Percentiles rank a stretch among this genome's conserved stretches.
Conservation (phyloP, 805 yeast species). For the Candida awuae region DNA sequence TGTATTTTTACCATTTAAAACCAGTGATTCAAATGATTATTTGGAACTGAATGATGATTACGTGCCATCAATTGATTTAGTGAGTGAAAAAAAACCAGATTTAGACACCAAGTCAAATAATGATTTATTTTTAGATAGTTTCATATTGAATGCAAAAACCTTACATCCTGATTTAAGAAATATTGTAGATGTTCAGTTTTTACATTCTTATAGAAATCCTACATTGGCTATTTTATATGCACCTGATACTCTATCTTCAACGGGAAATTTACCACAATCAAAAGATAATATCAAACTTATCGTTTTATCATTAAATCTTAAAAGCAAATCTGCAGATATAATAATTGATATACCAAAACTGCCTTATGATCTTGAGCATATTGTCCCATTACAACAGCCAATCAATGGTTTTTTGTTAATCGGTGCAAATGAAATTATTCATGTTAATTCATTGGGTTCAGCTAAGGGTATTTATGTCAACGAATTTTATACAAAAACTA, state of each 20-base stretch:
- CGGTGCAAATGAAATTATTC: constrained; percentile 72
- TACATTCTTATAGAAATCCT: constrained; percentile 72
- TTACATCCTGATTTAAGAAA: constrained; percentile 51
- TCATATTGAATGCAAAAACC: constrained; percentile 46
- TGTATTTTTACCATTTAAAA: constrained; percentile 60
- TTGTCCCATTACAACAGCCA: constrained; percentile 58
- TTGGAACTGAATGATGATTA: constrained; percentile 25
- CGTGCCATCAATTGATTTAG: constrained; percentile 9
- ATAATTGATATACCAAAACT: constrained; percentile 57
- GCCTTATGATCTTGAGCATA: constrained; percentile 64
- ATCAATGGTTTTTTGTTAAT: constrained; percentile 59
- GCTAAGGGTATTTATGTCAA: constrained; percentile 57
- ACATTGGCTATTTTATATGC: constrained; percentile 39
- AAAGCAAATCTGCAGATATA: constrained; percentile 50
- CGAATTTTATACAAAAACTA: constrained; percentile 36
- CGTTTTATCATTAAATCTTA: constrained; percentile 62
- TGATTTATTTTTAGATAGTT: constrained; percentile 44
- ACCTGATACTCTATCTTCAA: constrained; percentile 50
- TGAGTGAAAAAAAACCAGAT: constrained; percentile 3
- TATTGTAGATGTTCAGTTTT: constrained; percentile 63
- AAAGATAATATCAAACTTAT: constrained; percentile 57
- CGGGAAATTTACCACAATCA: constrained; percentile 55
- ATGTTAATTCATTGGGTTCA: constrained; percentile 73
- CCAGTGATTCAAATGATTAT: constrained; percentile 36
- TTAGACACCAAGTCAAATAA: constrained; percentile 11